Evolutionary conservation across 352 stramenopile species (phyloP), one percentile per base, ranked within the genome.

Genomic region (Globisporangium abappressorium): DNA sequence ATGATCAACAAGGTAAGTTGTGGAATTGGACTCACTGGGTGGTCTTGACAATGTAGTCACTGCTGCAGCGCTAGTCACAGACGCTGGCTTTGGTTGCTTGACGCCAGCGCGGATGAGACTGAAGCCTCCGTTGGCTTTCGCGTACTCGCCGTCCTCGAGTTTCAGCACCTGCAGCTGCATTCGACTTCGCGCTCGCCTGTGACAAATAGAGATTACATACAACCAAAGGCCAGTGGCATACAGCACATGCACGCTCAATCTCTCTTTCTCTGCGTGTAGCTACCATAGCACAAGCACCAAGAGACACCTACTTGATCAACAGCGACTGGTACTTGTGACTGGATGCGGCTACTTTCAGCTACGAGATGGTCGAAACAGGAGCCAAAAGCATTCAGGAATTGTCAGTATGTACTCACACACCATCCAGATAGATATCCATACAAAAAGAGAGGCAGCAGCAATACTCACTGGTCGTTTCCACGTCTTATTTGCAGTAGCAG

Each of bases 71-170:
- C 8, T 58, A 41, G n/a, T 6, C 4, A 30, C 36, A 41, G 24
- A 28, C 8, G 47, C 46, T 1, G 63, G 51, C 51, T 70, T 76
- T 8, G 61, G 71, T 22, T 64, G 84, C 63, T 82, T 85, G 15
- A 84, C 73, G 30, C 77, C 82, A 1, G 82, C 76, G 5, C 85
- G 82, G 12, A 92, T 72, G 61, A 94, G 81, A 69, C 79, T 88
- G 62, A 91, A 92, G 20, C 85, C 85, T 57, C 82, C 84, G 49
- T 85, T 87, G 0, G 75, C 81, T 62, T 91, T 94, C n/a, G 79
- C 66, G 66, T 92, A 94, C 68, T 89, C 81, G 20, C 85, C 82
- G 36, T 90, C 85, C 57, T 91, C 81, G 14, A 93, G 59, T 15
- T 73, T 73, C 6, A 92, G 66, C 60, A 89, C 64, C 62, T 82